A percentile compares a stretch with the other conserved stretches of the same genome.
phyloP scores from a whole-genome alignment of 2,329 filamentous ascomycete species.

The Orbilia quercus region DNA sequence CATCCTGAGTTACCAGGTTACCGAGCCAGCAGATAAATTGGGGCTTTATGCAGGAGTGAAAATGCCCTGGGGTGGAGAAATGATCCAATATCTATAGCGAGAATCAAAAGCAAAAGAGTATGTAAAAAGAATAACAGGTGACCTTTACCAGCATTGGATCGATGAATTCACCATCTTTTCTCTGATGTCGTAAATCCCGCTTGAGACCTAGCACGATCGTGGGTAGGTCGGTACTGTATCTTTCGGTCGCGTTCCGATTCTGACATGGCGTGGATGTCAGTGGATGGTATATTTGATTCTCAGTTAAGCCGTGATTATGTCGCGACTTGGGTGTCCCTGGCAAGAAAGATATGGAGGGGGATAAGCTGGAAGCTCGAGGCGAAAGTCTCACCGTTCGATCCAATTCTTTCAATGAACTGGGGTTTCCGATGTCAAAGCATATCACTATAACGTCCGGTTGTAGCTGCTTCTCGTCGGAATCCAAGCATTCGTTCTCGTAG shows the following conservation, averaged over 20 bases:
- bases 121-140: not conserved
- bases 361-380: not conserved
- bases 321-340: too few species aligned
- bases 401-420: slow-evolving; percentile 6
- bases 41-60: slow-evolving; percentile 4
- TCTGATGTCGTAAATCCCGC: slow-evolving; percentile 27
- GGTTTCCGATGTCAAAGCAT: slow-evolving; percentile 42
- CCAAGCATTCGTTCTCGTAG: slow-evolving; percentile 33
- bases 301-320: too few species aligned
- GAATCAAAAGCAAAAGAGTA: not conserved
- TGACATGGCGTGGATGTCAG: not conserved
- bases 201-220: slow-evolving; percentile 32
- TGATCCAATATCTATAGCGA: too few species aligned
- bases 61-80: not conserved
- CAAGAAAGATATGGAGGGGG: not conserved
- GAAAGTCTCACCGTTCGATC: slow-evolving; percentile 17
- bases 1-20: slow-evolving; percentile 27
- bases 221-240: slow-evolving; percentile 22
- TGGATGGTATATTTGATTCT: not conserved
- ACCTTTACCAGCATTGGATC: slow-evolving; percentile 34
- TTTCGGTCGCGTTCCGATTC: slow-evolving; percentile 21
- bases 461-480: slow-evolving; percentile 18
- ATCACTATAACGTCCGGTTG: slow-evolving; percentile 35
- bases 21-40: slow-evolving; percentile 16
- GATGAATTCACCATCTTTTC: slow-evolving; percentile 23